Evolutionary conservation across 2,329 filamentous ascomycete genomes (phyloP).

Genomic region (Scolecobasidium constrictum): DNA sequence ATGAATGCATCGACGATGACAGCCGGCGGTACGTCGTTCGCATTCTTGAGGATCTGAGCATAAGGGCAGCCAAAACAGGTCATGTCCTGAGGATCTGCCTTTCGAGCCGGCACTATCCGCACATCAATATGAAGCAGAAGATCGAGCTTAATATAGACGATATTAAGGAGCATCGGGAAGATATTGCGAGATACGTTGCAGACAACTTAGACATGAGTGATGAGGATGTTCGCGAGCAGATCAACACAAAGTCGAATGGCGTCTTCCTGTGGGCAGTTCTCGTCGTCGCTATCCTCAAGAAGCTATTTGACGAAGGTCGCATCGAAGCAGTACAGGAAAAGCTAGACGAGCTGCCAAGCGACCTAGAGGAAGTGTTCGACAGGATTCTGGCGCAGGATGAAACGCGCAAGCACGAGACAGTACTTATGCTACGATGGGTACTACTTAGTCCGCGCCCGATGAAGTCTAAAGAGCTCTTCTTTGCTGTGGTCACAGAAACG

Average conservation of each 20-base stretch:
- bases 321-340: slow-evolving; percentile 20
- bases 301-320: slow-evolving; percentile 23
- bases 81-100: slow-evolving; percentile 24
- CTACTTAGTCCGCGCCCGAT: slow-evolving; percentile 38
- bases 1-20: slow-evolving; percentile 32
- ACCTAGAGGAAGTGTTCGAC: slow-evolving; percentile 38
- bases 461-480: slow-evolving; percentile 33
- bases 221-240: no score
- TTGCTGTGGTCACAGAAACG: no score
- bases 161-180: slow-evolving; percentile 21
- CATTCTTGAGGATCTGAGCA: slow-evolving; percentile 23
- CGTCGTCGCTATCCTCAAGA: slow-evolving; percentile 35
- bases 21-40: slow-evolving; percentile 26
- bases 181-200: slow-evolving; percentile 24
- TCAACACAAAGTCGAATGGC: slow-evolving; percentile 28
- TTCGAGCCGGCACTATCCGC: slow-evolving; percentile 34
- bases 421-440: slow-evolving; percentile 42
- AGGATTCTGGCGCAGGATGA: slow-evolving; percentile 40
- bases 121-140: slow-evolving; percentile 23
- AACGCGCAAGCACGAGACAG: slow-evolving; percentile 28
- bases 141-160: slow-evolving; percentile 23
- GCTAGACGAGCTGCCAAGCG: slow-evolving; percentile 28
- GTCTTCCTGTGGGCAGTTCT: slow-evolving; percentile 38
- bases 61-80: slow-evolving; percentile 10
- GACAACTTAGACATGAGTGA: slow-evolving; percentile 19